phyloP scores from a whole-genome alignment of 1,284 basidiomycete genomes.

The Microbotryum silenes-acaulis region DNA sequence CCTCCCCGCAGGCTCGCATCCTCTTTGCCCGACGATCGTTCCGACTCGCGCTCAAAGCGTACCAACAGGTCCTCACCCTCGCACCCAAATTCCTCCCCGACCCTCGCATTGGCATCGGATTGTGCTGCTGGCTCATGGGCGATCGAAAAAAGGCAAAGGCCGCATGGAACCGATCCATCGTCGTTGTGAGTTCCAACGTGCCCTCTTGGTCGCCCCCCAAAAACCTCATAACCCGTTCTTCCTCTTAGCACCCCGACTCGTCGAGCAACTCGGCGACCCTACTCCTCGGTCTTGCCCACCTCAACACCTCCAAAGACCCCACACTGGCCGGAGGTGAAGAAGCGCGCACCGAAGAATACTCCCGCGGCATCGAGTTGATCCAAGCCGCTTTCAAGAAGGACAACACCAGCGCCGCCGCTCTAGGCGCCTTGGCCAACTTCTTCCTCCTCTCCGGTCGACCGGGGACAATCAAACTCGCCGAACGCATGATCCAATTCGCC shows the following conservation, averaged over 20 bases:
- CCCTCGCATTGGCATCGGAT: constrained; percentile 83
- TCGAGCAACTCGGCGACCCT: constrained; percentile 59
- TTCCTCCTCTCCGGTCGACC: constrained; percentile 45
- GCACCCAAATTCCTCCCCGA: constrained; percentile 74
- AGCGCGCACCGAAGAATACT: constrained; percentile 50
- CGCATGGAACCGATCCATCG: constrained; percentile 78
- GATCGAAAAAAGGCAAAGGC: constrained; percentile 66
- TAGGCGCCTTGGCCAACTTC: constrained; percentile 57
- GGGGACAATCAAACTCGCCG: constrained; percentile 68
- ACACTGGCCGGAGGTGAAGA: constrained; percentile 48
- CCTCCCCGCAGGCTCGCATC: constrained; percentile 60
- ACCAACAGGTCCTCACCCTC: constrained; percentile 71
- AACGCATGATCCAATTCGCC: constrained; percentile 82
- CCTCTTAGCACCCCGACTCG: constrained; percentile 58
- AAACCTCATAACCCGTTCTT: neutral
- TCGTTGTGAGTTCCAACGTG: constrained; percentile 54
- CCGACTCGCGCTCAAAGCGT: constrained; percentile 66
- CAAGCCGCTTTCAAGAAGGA: constrained; percentile 67
- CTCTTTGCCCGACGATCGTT: constrained; percentile 69
- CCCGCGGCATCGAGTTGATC: constrained; percentile 52
- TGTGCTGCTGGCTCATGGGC: constrained; percentile 81
- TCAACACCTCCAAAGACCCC: constrained; percentile 69
- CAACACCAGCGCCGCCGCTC: constrained; percentile 63
- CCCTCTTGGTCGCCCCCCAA: neutral
- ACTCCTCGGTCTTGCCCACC: constrained; percentile 69